Evolutionary conservation across 208 protist genomes (phyloP).

Genomic region (Vickermania ingenoplastis): DNA sequence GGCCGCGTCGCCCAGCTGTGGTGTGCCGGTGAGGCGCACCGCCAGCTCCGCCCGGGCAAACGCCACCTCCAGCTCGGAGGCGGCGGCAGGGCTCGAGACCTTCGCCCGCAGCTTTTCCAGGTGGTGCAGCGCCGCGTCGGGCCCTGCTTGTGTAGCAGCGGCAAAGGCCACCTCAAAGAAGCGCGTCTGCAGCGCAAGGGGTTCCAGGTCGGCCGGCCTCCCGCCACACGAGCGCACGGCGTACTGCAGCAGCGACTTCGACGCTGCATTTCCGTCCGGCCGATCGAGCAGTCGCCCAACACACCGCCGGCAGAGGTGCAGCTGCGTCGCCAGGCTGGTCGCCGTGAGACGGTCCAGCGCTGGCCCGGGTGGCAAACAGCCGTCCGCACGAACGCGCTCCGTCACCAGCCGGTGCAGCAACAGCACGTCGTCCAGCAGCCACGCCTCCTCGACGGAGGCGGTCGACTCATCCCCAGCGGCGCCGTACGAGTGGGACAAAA

Average conservation of each 20-base stretch:
- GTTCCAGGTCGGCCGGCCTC: not conserved
- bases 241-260: not conserved
- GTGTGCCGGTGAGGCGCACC: too few relatives aligned
- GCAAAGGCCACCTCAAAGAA: not conserved
- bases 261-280: not conserved
- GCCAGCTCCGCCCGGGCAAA: too few relatives aligned
- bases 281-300: not conserved
- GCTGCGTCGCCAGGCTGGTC: not conserved
- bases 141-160: too few relatives aligned
- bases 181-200: not conserved
- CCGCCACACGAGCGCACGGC: not conserved
- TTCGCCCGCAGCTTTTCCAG: too few relatives aligned
- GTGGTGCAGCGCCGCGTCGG: too few relatives aligned
- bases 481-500: not conserved
- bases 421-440: not conserved
- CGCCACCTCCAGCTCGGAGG: too few relatives aligned
- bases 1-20: too few relatives aligned
- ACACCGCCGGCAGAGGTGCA: not conserved
- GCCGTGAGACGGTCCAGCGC: not conserved
- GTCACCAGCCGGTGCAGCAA: not conserved
- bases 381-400: not conserved
- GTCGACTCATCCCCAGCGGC: not conserved
- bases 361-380: not conserved
- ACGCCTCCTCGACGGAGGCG: not conserved
- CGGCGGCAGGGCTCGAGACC: too few relatives aligned